Conservation (phyloP, 225 moss, liverwort and hornwort species). For the Anthoceros angustus region DNA sequence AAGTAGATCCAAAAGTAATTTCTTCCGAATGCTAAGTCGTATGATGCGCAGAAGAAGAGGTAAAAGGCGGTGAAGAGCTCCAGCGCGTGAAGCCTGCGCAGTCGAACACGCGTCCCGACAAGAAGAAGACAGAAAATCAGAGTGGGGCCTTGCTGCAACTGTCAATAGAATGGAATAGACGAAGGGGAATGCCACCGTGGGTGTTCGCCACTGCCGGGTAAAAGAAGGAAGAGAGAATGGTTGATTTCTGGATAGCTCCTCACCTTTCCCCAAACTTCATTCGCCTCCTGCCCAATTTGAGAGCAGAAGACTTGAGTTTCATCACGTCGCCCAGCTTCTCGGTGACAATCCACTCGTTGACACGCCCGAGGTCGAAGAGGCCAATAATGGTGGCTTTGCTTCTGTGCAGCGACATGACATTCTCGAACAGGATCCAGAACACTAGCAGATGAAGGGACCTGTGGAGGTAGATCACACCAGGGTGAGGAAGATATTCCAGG, state of each 20-base stretch:
- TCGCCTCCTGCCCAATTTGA: conserved; percentile 27
- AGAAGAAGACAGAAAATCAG: neutral
- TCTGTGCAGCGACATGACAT: conserved; percentile 78
- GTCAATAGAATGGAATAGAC: no score
- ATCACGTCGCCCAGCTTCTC: conserved; percentile 75
- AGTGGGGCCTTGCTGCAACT: neutral
- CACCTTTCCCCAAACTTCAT: conserved; percentile 67
- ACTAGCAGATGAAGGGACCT: conserved; percentile 73
- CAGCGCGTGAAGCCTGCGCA: conserved; percentile 39
- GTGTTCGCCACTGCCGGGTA: neutral
- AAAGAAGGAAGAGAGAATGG: neutral
- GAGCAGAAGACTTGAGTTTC: conserved; percentile 31
- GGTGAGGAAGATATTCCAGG: neutral
- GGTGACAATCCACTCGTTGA: conserved; percentile 88
- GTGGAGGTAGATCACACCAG: neutral
- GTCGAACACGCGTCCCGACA: no score
- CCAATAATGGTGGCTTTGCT: conserved; percentile 76
- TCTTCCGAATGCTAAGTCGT: conserved; percentile 62
- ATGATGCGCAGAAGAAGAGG: conserved; percentile 53
- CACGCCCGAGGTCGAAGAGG: conserved; percentile 59
- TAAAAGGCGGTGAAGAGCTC: conserved; percentile 55
- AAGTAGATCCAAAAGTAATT: conserved; percentile 77
- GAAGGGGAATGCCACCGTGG: neutral
- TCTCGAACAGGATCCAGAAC: conserved; percentile 87
- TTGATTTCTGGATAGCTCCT: neutral